Conservation (phyloP, 2,329 filamentous ascomycete species). For the Exophiala bonariae region DNA sequence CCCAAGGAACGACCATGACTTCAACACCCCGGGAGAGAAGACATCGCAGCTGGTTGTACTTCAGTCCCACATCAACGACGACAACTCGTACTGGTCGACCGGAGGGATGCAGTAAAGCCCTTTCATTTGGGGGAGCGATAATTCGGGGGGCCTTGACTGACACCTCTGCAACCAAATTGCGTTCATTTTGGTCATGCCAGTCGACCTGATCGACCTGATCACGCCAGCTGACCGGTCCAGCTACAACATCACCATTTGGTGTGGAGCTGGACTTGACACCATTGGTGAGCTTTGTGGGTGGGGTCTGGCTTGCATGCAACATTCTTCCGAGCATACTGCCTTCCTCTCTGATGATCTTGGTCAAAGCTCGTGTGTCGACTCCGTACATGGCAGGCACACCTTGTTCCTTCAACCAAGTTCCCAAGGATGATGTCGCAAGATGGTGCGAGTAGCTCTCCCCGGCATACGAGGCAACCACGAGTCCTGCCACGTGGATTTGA, state of each 20-base stretch:
- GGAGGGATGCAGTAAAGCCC: conserved; percentile 79
- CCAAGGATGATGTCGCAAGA: conserved; percentile 85
- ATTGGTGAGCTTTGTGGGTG: conserved; percentile 41
- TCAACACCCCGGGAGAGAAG: conserved; percentile 89
- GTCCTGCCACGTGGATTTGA: conserved; percentile 89
- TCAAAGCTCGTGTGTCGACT: conserved; percentile 89
- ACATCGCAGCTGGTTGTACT: conserved; percentile 96
- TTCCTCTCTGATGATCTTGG: conserved; percentile 89
- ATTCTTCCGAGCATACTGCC: conserved; percentile 96
- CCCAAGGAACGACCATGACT: conserved; percentile 92
- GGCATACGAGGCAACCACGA: conserved; percentile 87
- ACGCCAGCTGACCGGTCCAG: conserved; percentile 47
- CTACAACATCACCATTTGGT: conserved; percentile 33
- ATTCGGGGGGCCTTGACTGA: conserved; percentile 84
- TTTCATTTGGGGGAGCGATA: conserved; percentile 72
- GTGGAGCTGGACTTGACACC: conserved; percentile 38
- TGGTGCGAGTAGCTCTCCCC: conserved; percentile 96
- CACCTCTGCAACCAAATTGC: conserved; percentile 70
- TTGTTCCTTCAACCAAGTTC: conserved; percentile 95
- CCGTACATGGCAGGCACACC: conserved; percentile 91
- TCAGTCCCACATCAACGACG: conserved; percentile 95
- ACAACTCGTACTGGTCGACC: conserved; percentile 84
- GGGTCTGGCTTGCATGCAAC: conserved; percentile 64
- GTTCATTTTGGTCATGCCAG: conserved; percentile 88
- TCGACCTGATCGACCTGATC: conserved; percentile 73